These are phyloP conservation scores for Cytospora piceicola DNA, from an alignment of 2,329 filamentous ascomycete species.

Conservation along the genomic window DNA sequence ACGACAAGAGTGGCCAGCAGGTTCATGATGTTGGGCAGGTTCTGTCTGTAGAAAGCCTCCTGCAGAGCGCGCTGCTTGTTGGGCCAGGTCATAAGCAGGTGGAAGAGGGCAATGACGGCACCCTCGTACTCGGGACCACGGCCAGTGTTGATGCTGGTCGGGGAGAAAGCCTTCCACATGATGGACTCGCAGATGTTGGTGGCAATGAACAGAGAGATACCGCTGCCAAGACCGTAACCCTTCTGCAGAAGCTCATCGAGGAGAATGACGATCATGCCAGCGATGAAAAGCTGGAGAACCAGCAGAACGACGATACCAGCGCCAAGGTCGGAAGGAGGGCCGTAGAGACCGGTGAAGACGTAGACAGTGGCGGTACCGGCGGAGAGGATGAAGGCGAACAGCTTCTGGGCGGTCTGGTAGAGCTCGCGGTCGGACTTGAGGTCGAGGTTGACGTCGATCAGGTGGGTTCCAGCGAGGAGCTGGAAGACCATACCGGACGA, in stretches of 20 bases:
- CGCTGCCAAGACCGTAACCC: slow-evolving; percentile 96
- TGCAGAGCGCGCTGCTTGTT: slow-evolving; percentile 99
- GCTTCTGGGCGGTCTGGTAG: slow-evolving; percentile 99
- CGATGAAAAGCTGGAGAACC: slow-evolving; percentile 96
- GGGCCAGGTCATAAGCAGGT: slow-evolving; percentile 96
- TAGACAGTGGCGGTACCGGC: slow-evolving; percentile 98
- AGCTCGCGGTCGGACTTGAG: slow-evolving; percentile 99
- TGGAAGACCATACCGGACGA: slow-evolving; percentile 99
- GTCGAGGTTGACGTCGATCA: slow-evolving; percentile 99
- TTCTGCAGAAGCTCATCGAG: slow-evolving; percentile 99
- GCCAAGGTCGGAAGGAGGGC: slow-evolving; percentile 92
- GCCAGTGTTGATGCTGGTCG: slow-evolving; percentile 98
- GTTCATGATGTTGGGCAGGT: slow-evolving; percentile 99
- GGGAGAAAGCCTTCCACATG: slow-evolving; percentile 99
- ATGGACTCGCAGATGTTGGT: slow-evolving; percentile 99
- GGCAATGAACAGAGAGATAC: slow-evolving; percentile 99
- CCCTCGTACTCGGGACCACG: slow-evolving; percentile 99
- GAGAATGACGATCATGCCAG: slow-evolving; percentile 97
- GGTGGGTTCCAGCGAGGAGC: slow-evolving; percentile 97
- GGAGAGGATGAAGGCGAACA: slow-evolving; percentile 95
- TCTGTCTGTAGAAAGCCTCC: slow-evolving; percentile 99
- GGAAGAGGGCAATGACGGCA: slow-evolving; percentile 96
- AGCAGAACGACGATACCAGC: slow-evolving; percentile 98
- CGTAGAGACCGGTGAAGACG: slow-evolving; percentile 97
- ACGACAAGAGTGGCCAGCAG: slow-evolving; percentile 88